Base-by-base conservation (phyloP, 257 asterid genomes). In the Solanum rostratum region DNA sequence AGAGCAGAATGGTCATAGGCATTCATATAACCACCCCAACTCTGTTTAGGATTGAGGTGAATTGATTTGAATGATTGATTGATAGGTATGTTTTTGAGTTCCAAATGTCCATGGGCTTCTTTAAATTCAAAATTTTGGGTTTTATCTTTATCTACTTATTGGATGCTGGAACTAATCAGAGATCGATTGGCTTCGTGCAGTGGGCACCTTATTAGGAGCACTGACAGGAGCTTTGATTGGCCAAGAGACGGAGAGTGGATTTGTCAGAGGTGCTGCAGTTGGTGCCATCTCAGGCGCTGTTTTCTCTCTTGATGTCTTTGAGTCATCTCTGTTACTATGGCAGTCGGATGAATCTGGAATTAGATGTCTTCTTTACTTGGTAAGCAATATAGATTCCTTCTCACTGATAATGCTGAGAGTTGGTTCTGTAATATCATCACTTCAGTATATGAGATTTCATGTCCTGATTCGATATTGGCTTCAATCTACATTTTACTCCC, bases 271-370 rank as follows among this genome's bases (percentile, higher is more conserved):
- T 80, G 98, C 99, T 84, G 97, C 98, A 0, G 96, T 95, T 14
- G 99, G 99, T 84, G 99, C 99, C 81, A 95, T 96, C 79, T 95
- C 99, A 5, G 98, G 99, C 22, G 99, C 99, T 78, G 98, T 96
- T 89, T 96, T 96, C 93, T 95, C 99, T 16, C 94, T 96, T 53
- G 98, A 96, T 92, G 99, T 96, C 87, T 96, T 95, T 6, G 99
- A 95, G 84, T 93, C 98, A 3, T 95, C 98, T 7, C 88, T 93
- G 66, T 90, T 91, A 49, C 82, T 96, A 39, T 96, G 99, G 98
- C 94, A 93, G 87, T 91, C 99, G 0, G 98, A 96, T 89, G 98
- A 96, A 92, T 96, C 98, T 2, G 98, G 98, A 65, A 85, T 95
- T 49, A 94, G 96, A 4, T 96, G 99, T 71, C 94, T 96, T 90